A percentile compares a stretch with the other conserved stretches of the same genome.
Conservation (phyloP, 1,139 yeast genomes). For the Blastobotrys malaysiensis region DNA sequence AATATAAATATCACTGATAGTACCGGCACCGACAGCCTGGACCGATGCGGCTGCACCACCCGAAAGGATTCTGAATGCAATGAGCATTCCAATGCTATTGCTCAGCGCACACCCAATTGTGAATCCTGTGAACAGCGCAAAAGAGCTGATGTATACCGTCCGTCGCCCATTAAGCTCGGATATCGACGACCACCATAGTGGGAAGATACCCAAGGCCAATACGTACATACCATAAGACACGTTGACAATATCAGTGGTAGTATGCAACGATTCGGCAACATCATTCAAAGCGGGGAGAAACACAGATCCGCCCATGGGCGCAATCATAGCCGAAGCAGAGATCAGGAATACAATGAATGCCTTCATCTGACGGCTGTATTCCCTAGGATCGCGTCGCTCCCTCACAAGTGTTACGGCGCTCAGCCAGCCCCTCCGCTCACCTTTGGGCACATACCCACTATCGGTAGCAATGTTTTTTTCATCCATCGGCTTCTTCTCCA, state of each 20-base stretch:
- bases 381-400: constrained; percentile 69
- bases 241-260: constrained; percentile 58
- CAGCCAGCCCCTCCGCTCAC: constrained; percentile 26
- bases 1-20: constrained; percentile 66
- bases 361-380: constrained; percentile 49
- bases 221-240: constrained; percentile 77
- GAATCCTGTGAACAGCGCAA: constrained; percentile 56
- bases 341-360: constrained; percentile 54
- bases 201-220: constrained; percentile 69
- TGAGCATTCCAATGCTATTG: constrained; percentile 55
- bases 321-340: constrained; percentile 71
- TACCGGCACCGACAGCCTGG: constrained; percentile 88
- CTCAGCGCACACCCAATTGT: constrained; percentile 69
- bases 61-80: constrained; percentile 61
- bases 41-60: constrained; percentile 86
- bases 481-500: background rate
- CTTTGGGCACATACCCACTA: background rate
- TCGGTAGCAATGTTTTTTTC: background rate
- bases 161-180: constrained; percentile 70
- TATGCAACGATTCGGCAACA: constrained; percentile 49
- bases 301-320: constrained; percentile 91
- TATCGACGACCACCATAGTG: constrained; percentile 84
- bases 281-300: constrained; percentile 72
- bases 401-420: constrained; percentile 48
- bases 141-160: constrained; percentile 64